Evolutionary conservation across 441 rosid species (phyloP).

Genomic region (Pelargonium cotyledonis): DNA sequence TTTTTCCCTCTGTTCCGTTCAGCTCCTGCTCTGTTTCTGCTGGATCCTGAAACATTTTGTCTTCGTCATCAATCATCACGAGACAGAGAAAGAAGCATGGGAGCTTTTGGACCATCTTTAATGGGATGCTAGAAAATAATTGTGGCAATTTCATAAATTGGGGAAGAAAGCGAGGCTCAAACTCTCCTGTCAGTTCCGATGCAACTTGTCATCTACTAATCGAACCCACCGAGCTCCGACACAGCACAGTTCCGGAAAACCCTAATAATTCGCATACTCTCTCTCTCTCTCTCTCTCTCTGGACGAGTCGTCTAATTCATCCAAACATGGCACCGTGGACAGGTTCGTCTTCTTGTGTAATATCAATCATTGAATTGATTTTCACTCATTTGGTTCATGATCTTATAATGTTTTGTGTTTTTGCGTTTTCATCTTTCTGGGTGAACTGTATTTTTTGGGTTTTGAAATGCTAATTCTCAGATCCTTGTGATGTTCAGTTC

Average conservation of each 20-base stretch:
- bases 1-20: not conserved
- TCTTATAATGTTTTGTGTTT: not conserved
- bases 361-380: not conserved
- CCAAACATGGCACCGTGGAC: not conserved
- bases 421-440: too few relatives aligned
- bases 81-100: not conserved
- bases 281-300: not conserved
- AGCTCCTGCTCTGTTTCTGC: not conserved
- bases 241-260: not conserved
- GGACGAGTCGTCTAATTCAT: not conserved
- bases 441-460: too few relatives aligned
- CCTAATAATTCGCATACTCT: not conserved
- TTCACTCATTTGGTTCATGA: not conserved
- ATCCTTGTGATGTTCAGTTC: not conserved
- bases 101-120: not conserved
- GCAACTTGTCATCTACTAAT: not conserved
- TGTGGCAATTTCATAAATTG: not conserved
- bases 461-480: not conserved
- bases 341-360: not conserved
- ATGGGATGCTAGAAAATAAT: not conserved
- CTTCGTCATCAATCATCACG: not conserved
- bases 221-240: conserved; percentile 3
- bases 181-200: not conserved
- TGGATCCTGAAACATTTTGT: not conserved
- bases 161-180: not conserved